Conservation (phyloP, 331 rosid genomes). For the Dryas integrifolia region DNA sequence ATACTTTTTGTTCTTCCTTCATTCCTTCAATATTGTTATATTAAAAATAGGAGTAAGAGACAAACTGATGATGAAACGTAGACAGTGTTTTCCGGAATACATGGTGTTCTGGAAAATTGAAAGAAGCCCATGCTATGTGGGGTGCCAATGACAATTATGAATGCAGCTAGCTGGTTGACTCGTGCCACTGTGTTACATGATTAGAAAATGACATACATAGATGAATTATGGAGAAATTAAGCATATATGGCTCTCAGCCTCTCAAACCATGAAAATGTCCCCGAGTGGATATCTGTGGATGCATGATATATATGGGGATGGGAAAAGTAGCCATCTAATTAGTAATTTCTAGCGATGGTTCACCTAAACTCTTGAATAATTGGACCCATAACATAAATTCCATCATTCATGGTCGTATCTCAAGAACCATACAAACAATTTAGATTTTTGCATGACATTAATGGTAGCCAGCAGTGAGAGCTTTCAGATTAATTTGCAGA, state of each 20-base stretch:
- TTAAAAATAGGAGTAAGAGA: background rate
- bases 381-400: background rate
- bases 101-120: background rate
- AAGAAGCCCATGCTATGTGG: background rate
- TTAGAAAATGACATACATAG: slow-evolving; percentile 23
- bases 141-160: slow-evolving; percentile 7
- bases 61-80: background rate
- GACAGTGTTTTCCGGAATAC: background rate
- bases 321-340: background rate
- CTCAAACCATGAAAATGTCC: slow-evolving; percentile 24
- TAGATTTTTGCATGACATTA: slow-evolving; percentile 1
- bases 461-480: background rate
- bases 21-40: background rate
- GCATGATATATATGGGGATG: no score
- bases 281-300: background rate
- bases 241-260: background rate
- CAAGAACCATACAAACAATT: slow-evolving; percentile 4
- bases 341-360: slow-evolving; percentile 1
- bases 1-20: background rate
- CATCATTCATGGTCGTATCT: background rate
- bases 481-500: background rate
- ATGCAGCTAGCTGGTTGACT: slow-evolving; percentile 9
- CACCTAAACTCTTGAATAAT: slow-evolving; percentile 16
- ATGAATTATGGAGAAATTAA: slow-evolving; percentile 16
- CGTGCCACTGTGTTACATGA: slow-evolving; percentile 6